Conservation (phyloP, 345 rosid genomes). For the Sisymbrium altissimum region DNA sequence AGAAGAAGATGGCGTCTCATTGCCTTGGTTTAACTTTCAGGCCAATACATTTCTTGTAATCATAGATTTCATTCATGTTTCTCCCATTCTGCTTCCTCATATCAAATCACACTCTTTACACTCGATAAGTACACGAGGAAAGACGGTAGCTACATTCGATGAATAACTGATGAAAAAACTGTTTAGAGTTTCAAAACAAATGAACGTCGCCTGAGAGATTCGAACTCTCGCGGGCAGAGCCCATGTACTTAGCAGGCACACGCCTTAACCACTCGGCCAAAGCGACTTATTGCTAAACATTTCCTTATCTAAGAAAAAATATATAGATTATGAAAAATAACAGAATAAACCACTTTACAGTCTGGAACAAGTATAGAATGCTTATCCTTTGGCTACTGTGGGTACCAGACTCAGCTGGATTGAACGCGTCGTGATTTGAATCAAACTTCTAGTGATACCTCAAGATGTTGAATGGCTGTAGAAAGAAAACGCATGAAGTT, state of each 20-base stretch:
- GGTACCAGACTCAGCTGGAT: constrained; percentile 53
- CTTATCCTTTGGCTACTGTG: constrained; percentile 57
- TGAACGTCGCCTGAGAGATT: constrained; percentile 69
- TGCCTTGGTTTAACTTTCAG: constrained; percentile 54
- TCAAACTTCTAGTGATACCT: constrained; percentile 73
- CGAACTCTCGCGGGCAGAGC: constrained; percentile 75
- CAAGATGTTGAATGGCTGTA: constrained; percentile 68
- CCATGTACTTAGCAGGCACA: constrained; percentile 76
- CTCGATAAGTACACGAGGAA: too few species aligned
- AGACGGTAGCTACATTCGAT: too few species aligned
- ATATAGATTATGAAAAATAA: not conserved
- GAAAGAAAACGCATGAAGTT: not conserved
- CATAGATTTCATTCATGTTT: constrained; percentile 42
- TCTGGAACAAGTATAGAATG: not conserved
- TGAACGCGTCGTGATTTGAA: constrained; percentile 66
- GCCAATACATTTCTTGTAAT: constrained; percentile 49
- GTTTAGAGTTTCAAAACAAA: not conserved
- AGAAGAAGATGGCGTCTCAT: constrained; percentile 69
- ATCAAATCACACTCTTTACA: not conserved
- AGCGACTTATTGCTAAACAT: constrained; percentile 24
- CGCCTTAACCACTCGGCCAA: constrained; percentile 69
- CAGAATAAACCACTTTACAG: not conserved
- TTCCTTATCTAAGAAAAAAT: too few species aligned
- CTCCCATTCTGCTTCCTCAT: constrained; percentile 44
- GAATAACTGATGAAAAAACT: not conserved